Conservation (phyloP, 352 stramenopile genomes). For the Phytophthora fragariae region DNA sequence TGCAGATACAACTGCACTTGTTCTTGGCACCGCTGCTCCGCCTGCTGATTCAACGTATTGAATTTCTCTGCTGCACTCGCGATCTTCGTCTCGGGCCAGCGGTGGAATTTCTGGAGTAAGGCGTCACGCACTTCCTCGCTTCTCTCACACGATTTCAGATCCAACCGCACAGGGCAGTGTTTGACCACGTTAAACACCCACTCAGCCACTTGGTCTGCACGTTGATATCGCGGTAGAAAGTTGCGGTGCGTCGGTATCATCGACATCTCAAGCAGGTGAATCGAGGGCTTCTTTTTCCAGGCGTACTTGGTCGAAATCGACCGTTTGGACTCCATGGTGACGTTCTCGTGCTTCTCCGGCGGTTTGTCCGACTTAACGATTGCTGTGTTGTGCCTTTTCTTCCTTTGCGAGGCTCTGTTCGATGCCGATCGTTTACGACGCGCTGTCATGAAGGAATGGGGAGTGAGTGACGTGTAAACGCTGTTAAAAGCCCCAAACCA, state of each 20-base stretch:
- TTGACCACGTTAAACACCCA: constrained; percentile 34
- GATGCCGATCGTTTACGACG: constrained; percentile 20
- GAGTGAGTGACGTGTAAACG: background rate
- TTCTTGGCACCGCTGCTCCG: constrained; percentile 23
- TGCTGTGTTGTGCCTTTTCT: constrained; percentile 6
- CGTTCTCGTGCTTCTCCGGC: background rate
- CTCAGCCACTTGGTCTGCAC: constrained; percentile 22
- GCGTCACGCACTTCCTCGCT: constrained; percentile 36
- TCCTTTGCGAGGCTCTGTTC: constrained; percentile 8
- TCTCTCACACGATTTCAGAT: constrained; percentile 17
- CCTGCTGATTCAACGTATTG: constrained; percentile 5
- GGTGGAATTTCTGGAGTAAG: constrained; percentile 37
- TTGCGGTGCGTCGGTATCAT: background rate
- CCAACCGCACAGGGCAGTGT: constrained; percentile 27
- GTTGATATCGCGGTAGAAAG: constrained; percentile 9
- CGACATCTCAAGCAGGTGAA: background rate
- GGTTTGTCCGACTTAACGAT: background rate
- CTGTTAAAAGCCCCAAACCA: background rate
- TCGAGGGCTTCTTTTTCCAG: constrained; percentile 14
- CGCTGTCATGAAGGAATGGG: constrained; percentile 18
- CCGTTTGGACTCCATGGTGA: constrained; percentile 4
- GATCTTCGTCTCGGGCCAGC: constrained; percentile 36
- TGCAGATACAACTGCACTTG: constrained; percentile 40
- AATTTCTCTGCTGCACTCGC: constrained; percentile 10
- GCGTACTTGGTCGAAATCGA: background rate